Conservation (phyloP, 345 rosid species). For the Dovyalis caffra region DNA sequence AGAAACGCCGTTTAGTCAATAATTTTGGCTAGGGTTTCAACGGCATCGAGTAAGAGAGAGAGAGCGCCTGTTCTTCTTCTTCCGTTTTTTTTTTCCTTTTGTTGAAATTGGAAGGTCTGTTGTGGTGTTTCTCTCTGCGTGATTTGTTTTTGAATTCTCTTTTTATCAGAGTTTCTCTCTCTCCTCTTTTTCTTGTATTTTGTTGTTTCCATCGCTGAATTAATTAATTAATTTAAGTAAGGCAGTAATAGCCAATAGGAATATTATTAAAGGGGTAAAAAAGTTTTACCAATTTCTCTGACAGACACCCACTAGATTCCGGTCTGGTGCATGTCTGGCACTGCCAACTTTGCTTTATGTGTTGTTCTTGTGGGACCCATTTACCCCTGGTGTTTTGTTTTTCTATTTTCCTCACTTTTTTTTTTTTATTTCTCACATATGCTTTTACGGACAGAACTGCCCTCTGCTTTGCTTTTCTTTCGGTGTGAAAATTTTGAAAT, state of each 20-base stretch:
- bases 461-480: no score
- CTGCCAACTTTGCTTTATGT: background rate
- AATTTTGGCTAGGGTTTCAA: slow-evolving; percentile 1
- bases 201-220: background rate
- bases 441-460: no score
- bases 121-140: slow-evolving; percentile 1
- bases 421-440: no score
- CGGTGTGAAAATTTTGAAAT: no score
- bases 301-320: background rate
- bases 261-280: background rate
- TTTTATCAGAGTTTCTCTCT: background rate
- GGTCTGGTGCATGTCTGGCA: background rate
- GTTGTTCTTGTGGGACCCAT: background rate
- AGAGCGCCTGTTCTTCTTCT: background rate
- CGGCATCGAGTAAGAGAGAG: slow-evolving; percentile 2
- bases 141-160: background rate
- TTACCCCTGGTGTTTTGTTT: background rate
- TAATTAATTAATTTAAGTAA: background rate
- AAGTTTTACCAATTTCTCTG: slow-evolving; percentile 5
- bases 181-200: background rate
- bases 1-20: background rate
- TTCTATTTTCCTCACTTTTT: background rate
- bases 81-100: slow-evolving; percentile 1
- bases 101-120: slow-evolving; percentile 9
- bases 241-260: background rate